A percentile compares a stretch with the other conserved stretches of the same genome.
Conservation (phyloP, 2,329 filamentous ascomycete species). For the Magnaporthiopsis poae region DNA sequence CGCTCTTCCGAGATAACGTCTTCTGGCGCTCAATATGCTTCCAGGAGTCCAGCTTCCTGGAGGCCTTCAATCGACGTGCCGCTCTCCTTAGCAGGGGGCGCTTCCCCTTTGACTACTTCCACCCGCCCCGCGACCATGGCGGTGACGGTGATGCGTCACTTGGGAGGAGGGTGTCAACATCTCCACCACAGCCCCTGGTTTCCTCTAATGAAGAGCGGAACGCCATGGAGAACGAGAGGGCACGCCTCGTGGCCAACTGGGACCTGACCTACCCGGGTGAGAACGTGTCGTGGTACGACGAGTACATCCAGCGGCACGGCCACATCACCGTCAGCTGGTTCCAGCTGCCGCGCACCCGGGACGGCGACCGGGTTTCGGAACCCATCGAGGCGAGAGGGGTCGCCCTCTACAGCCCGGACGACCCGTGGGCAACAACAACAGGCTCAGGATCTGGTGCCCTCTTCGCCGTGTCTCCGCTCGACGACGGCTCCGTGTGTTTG, state of each 20-base stretch:
- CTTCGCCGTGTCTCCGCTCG: conserved; percentile 65
- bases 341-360: conserved; percentile 44
- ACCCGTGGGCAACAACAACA: conserved; percentile 28
- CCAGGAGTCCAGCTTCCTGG: conserved; percentile 56
- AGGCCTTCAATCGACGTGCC: conserved; percentile 32
- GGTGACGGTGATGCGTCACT: neutral
- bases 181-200: neutral
- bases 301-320: conserved; percentile 75
- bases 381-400: conserved; percentile 62
- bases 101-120: neutral
- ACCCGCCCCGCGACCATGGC: neutral
- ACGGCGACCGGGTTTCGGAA: conserved; percentile 29
- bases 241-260: conserved; percentile 66
- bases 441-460: conserved; percentile 20
- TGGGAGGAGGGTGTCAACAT: neutral
- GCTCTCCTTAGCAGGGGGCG: neutral
- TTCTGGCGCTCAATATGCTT: conserved; percentile 73
- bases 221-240: conserved; percentile 24
- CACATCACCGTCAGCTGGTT: conserved; percentile 70
- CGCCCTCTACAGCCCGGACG: conserved; percentile 51
- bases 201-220: neutral
- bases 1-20: conserved; percentile 60
- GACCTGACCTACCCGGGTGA: conserved; percentile 68
- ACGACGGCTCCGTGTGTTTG: conserved; percentile 77
- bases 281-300: conserved; percentile 71